These are phyloP conservation scores for Pichia sp. DNA, from an alignment of 1,139 yeast species.

Conservation along the genomic window DNA sequence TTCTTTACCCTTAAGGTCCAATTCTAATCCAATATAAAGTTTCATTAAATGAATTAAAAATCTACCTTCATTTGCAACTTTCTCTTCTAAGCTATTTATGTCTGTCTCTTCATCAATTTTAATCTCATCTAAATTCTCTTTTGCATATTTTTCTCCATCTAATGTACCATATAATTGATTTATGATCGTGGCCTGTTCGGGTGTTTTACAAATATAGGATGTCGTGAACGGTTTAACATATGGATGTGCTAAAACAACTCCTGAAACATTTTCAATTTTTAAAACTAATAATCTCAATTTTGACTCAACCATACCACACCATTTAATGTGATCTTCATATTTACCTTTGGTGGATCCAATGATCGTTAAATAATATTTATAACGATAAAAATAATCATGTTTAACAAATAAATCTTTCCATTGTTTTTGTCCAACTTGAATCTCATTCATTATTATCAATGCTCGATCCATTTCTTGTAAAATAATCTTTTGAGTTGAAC, in stretches of 20 bases:
- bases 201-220: slow-evolving; percentile 46
- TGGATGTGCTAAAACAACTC: slow-evolving; percentile 83
- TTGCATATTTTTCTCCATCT: slow-evolving; percentile 29
- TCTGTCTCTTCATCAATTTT: slow-evolving; percentile 25
- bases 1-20: slow-evolving; percentile 44
- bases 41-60: slow-evolving; percentile 57
- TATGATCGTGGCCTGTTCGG: slow-evolving; percentile 31
- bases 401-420: slow-evolving; percentile 76
- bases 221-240: slow-evolving; percentile 71
- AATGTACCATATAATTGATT: slow-evolving; percentile 28
- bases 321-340: slow-evolving; percentile 76
- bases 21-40: slow-evolving; percentile 71
- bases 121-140: slow-evolving; percentile 22
- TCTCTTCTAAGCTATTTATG: slow-evolving; percentile 25
- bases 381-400: slow-evolving; percentile 74
- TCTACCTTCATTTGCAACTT: slow-evolving; percentile 29
- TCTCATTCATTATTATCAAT: slow-evolving; percentile 60
- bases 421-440: slow-evolving; percentile 50
- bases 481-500: slow-evolving; percentile 78
- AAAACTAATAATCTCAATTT: slow-evolving; percentile 73
- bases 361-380: slow-evolving; percentile 80
- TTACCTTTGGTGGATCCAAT: slow-evolving; percentile 68
- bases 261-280: slow-evolving; percentile 70
- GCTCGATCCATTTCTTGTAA: slow-evolving; percentile 73
- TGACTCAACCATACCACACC: slow-evolving; percentile 92